phyloP scores from a whole-genome alignment of 352 stramenopile species.

The Thraustotheca clavata region DNA sequence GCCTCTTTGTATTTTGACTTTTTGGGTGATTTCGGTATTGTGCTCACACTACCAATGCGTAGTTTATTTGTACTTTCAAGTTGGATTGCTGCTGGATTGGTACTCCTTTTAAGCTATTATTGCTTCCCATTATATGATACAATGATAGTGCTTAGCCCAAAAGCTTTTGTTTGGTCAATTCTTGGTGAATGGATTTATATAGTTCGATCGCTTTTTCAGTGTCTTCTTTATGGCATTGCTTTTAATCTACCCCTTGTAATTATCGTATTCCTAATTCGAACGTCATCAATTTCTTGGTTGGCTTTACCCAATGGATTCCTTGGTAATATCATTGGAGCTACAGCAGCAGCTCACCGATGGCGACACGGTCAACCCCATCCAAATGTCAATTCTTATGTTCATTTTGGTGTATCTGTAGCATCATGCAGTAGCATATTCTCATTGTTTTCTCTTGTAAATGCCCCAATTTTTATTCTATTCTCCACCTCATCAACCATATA shows the following conservation, averaged over 20 bases:
- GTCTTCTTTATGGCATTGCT: not conserved
- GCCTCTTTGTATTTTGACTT: slow-evolving; percentile 11
- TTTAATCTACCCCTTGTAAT: not conserved
- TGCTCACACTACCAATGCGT: not conserved
- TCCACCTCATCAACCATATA: not conserved
- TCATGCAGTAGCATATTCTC: not conserved
- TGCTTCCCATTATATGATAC: not conserved
- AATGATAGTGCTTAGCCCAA: not conserved
- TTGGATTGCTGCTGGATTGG: not conserved
- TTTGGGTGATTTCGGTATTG: not conserved
- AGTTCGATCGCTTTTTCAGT: not conserved
- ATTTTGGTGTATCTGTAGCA: not conserved
- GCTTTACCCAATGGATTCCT: not conserved
- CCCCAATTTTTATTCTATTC: not conserved
- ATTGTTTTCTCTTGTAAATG: not conserved
- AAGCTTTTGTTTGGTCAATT: not conserved
- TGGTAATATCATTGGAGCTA: not conserved
- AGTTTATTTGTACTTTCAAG: not conserved
- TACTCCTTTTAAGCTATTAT: not conserved
- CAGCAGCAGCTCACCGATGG: not conserved
- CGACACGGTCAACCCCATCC: not conserved
- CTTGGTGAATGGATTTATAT: not conserved
- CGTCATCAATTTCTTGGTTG: not conserved
- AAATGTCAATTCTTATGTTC: not conserved
- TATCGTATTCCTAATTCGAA: not conserved